Base-by-base conservation (phyloP, 2,329 filamentous ascomycete genomes). In the Fusarium sp. region DNA sequence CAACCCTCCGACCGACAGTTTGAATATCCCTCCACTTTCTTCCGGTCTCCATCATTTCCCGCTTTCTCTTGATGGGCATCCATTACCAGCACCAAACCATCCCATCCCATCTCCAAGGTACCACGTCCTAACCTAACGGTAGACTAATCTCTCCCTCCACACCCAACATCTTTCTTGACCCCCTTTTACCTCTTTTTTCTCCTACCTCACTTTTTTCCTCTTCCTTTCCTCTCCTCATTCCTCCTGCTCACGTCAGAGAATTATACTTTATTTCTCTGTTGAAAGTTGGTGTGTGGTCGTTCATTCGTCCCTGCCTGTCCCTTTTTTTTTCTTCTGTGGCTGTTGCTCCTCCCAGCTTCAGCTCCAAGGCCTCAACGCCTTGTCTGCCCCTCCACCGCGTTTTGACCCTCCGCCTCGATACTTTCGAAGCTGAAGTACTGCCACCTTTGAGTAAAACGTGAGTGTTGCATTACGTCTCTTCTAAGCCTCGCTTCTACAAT, bases 11-110 rank as follows among this genome's bases (percentile, higher is more conserved):
- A 69, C 65, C 69, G 56, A 64, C 69, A 58, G n/a, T 70, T 70
- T 65, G 58, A 55, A 56, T 59, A 55, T 70, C 58, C 59, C 67
- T 71, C 68, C 68, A 71, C 68, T 69, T 71, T 56, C 32, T 71
- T 57, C 63, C 63, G 47, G 65, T 58, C 69, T 49, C 66, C 59
- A 72, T 70, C 69, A 60, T 68, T 70, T 72, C 65, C 57, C 61
- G 53, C 62, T 25, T 41, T 66, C 51, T 59, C 41, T 32, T 49
- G 25, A 16, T 28, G 27, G 27, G 27, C 27, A 59, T 59, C 56
- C 56, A 37, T 37, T 37, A 37, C 34, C 34, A 37, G 34, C 28
- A 7, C 28, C 28, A 30, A 11, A 32, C 30, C 30, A 32, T 3
- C n/a, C 34, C 43, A 61, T 50, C 55, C 51, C 41, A 55, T 20